These are phyloP conservation scores for Talaromyces sp. DNA, from an alignment of 2,329 filamentous ascomycete genomes.

Conservation along the genomic window DNA sequence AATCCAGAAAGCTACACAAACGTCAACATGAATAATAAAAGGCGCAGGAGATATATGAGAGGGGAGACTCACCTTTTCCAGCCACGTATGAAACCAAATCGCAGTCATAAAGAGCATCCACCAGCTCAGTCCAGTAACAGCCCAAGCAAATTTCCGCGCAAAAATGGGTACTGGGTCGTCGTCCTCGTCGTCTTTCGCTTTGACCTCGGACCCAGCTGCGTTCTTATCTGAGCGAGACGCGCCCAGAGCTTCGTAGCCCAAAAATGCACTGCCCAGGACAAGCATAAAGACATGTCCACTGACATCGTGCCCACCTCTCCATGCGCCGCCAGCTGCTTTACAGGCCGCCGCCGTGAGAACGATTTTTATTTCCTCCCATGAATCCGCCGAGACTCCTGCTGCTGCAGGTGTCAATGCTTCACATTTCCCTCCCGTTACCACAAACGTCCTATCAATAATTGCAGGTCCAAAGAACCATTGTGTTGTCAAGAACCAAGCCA, in stretches of 20 bases:
- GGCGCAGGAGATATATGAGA: background rate
- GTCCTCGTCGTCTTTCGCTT: conserved; percentile 26
- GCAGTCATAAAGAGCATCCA: conserved; percentile 99
- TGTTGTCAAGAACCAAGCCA: conserved; percentile 78
- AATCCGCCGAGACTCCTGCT: background rate
- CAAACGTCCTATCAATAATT: conserved; percentile 83
- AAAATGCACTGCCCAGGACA: conserved; percentile 72
- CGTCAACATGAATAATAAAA: background rate
- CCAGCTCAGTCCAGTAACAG: conserved; percentile 64
- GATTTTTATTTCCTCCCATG: conserved; percentile 37
- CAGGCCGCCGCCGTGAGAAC: conserved; percentile 72
- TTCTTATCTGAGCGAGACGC: conserved; percentile 50
- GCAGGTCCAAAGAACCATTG: conserved; percentile 96
- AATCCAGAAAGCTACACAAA: conserved; percentile 44
- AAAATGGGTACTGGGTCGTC: conserved; percentile 48
- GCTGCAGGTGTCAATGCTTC: conserved; percentile 38
- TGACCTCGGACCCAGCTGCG: conserved; percentile 39
- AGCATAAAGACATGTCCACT: conserved; percentile 92
- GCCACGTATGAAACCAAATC: conserved; percentile 97
- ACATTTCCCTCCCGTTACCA: conserved; percentile 82
- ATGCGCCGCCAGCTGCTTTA: conserved; percentile 72
- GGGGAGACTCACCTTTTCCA: conserved; percentile 69
- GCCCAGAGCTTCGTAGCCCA: conserved; percentile 73
- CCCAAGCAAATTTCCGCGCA: conserved; percentile 44
- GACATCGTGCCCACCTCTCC: conserved; percentile 94